phyloP scores from a whole-genome alignment of 768 basidiomycete species.

The Termitomyces sp. region DNA sequence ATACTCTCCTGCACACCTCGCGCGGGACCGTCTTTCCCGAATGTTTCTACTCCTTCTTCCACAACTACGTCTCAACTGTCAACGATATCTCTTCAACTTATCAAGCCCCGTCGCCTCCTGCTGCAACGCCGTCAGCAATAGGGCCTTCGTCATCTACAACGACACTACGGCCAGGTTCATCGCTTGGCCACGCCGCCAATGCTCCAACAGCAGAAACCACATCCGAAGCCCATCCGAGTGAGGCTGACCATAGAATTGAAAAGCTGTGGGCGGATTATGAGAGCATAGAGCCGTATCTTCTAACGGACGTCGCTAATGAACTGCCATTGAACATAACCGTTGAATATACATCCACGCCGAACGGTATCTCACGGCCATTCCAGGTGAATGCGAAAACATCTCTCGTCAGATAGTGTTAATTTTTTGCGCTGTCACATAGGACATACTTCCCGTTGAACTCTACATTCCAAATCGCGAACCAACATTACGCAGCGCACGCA shows the following conservation, averaged over 20 bases:
- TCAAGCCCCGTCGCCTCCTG: conserved; percentile 29
- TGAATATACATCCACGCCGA: conserved; percentile 44
- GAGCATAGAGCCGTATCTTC: conserved; percentile 69
- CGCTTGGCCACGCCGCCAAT: conserved; percentile 19
- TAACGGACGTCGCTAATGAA: conserved; percentile 42
- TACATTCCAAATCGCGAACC: conserved; percentile 72
- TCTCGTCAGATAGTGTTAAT: background rate
- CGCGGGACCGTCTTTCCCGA: conserved; percentile 85
- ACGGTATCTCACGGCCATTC: conserved; percentile 45
- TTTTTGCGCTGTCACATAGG: conserved; percentile 33
- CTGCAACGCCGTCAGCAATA: conserved; percentile 24
- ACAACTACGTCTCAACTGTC: conserved; percentile 81
- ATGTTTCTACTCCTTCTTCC: conserved; percentile 91
- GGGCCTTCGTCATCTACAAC: conserved; percentile 31
- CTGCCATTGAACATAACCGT: conserved; percentile 52
- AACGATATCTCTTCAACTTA: conserved; percentile 63
- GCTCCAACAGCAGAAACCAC: conserved; percentile 24
- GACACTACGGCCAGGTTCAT: conserved; percentile 28
- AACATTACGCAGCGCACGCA: conserved; percentile 29
- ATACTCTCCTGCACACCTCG: conserved; percentile 68
- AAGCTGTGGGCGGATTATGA: conserved; percentile 87
- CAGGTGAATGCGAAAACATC: conserved; percentile 45
- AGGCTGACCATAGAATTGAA: conserved; percentile 84
- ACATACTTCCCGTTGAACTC: conserved; percentile 75
- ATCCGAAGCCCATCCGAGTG: conserved; percentile 55